phyloP scores from a whole-genome alignment of 1,284 basidiomycete species.

The Rhodotorula sp. region DNA sequence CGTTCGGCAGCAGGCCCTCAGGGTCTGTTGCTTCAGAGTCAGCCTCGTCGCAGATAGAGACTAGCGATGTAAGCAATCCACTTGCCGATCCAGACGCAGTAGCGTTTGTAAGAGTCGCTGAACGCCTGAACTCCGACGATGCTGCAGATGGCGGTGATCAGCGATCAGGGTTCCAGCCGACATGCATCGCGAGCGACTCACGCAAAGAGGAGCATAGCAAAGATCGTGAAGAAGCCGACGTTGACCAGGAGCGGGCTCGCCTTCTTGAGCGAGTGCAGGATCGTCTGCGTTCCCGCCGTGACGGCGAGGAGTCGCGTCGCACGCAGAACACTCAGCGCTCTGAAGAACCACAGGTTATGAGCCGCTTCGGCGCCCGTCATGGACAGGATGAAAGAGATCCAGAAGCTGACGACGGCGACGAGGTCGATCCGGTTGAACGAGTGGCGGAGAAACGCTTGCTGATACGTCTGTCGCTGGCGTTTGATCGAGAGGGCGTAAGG shows the following conservation, averaged over 20 bases:
- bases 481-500: constrained; percentile 56
- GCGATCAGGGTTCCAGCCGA: neutral
- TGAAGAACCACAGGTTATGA: constrained; percentile 59
- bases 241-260: constrained; percentile 82
- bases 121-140: constrained; percentile 90
- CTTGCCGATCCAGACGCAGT: constrained; percentile 51
- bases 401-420: constrained; percentile 76
- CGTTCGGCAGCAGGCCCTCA: constrained; percentile 37
- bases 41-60: neutral
- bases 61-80: constrained; percentile 7
- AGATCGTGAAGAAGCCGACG: constrained; percentile 86
- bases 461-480: constrained; percentile 49
- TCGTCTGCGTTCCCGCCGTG: constrained; percentile 92
- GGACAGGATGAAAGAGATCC: constrained; percentile 74
- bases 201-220: constrained; percentile 78
- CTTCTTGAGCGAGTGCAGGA: constrained; percentile 87
- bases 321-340: constrained; percentile 83
- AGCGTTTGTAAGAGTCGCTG: constrained; percentile 71
- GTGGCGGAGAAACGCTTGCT: constrained; percentile 74
- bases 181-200: neutral
- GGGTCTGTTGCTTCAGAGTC: constrained; percentile 45
- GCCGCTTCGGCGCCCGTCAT: constrained; percentile 71
- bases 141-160: constrained; percentile 49
- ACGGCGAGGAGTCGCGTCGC: constrained; percentile 79
- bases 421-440: constrained; percentile 92